Percentiles rank a stretch among this genome's conserved stretches.
Evolutionary conservation across 2,329 filamentous ascomycete genomes (phyloP).

Genomic region (Bimuria novae-zelandiae): DNA sequence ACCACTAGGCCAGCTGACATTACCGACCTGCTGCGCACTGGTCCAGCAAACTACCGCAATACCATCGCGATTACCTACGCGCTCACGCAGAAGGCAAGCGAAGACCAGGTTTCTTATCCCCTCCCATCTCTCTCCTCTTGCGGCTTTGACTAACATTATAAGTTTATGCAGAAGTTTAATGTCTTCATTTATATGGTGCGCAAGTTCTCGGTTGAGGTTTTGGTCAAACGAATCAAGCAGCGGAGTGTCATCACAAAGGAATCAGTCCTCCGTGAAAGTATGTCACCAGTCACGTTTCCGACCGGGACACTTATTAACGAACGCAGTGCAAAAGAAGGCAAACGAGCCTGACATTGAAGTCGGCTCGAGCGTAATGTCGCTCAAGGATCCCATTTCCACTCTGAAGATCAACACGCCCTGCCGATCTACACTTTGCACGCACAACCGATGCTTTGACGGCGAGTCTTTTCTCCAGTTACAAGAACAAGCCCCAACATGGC

Average conservation of each 20-base stretch:
- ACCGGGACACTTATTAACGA: constrained; percentile 5
- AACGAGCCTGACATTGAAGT: constrained; percentile 88
- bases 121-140: background rate
- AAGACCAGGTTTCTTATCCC: constrained; percentile 31
- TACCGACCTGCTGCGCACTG: constrained; percentile 73
- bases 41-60: constrained; percentile 71
- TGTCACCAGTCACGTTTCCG: constrained; percentile 31
- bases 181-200: constrained; percentile 77
- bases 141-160: constrained; percentile 21
- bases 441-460: constrained; percentile 95
- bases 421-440: constrained; percentile 77
- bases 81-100: constrained; percentile 78
- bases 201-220: constrained; percentile 69
- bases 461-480: constrained; percentile 90
- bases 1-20: constrained; percentile 94
- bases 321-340: constrained; percentile 74
- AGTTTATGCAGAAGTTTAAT: constrained; percentile 45
- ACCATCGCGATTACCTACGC: constrained; percentile 87
- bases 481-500: constrained; percentile 95
- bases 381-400: constrained; percentile 91
- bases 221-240: constrained; percentile 69
- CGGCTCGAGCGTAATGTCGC: constrained; percentile 83
- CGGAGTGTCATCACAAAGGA: constrained; percentile 77
- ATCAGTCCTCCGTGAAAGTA: constrained; percentile 83
- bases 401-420: constrained; percentile 80